Percentiles rank a stretch among this genome's conserved stretches.
These are phyloP conservation scores for Exophiala bonariae DNA, from an alignment of 2,329 filamentous ascomycete genomes.

Conservation along the genomic window DNA sequence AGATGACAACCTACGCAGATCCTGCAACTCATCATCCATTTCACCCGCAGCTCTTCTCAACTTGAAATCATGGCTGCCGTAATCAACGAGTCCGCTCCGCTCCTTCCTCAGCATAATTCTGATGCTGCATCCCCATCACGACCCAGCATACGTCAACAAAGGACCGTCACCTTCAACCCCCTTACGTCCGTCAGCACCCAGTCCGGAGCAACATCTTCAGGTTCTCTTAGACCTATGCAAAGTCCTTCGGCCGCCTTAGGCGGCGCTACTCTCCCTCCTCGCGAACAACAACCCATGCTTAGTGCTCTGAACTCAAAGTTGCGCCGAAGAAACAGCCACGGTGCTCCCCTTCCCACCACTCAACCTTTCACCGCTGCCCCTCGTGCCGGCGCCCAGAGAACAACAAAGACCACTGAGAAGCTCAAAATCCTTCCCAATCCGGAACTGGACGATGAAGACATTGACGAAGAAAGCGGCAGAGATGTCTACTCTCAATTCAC, in stretches of 20 bases:
- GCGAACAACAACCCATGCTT: constrained; percentile 60
- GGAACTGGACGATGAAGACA: constrained; percentile 71
- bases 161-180: constrained; percentile 51
- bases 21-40: too few relatives aligned
- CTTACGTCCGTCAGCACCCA: constrained; percentile 46
- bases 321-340: constrained; percentile 80
- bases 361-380: constrained; percentile 43
- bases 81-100: constrained; percentile 41
- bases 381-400: constrained; percentile 92
- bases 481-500: constrained; percentile 99
- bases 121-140: constrained; percentile 25
- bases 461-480: constrained; percentile 85
- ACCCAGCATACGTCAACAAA: constrained; percentile 36
- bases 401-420: constrained; percentile 94
- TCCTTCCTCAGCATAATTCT: constrained; percentile 38
- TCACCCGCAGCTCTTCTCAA: too few relatives aligned
- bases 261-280: constrained; percentile 31
- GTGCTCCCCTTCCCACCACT: constrained; percentile 53
- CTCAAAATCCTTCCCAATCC: constrained; percentile 94
- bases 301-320: constrained; percentile 84
- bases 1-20: too few relatives aligned
- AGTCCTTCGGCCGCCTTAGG: constrained; percentile 39
- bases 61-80: constrained; percentile 32
- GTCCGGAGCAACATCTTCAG: constrained; percentile 41
- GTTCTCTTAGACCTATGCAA: constrained; percentile 42